Base-by-base conservation (phyloP, 139 green algal species). In the Deuterostichococcus epilithicus region DNA sequence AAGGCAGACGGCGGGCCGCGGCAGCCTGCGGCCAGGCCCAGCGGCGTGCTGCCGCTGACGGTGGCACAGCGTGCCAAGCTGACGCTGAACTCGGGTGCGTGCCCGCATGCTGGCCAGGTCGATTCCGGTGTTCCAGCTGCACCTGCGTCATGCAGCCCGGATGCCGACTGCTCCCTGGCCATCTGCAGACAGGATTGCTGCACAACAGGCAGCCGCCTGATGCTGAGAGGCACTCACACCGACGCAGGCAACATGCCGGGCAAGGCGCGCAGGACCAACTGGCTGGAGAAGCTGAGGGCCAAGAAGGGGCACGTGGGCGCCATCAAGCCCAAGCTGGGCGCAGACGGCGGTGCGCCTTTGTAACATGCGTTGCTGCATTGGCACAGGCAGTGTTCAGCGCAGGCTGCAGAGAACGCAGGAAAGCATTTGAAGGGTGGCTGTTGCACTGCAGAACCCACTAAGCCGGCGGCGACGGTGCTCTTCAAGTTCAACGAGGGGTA, bases 401-500 rank as follows among this genome's bases (percentile, higher is more conserved):
- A 52, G 42, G 10, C 42, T 8, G n/a, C n/a, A n/a, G n/a, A n/a
- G n/a, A n/a, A n/a, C n/a, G n/a, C n/a, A n/a, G n/a, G n/a, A n/a
- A n/a, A n/a, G n/a, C n/a, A n/a, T n/a, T 52, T 52, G 42, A 8
- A 52, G 13, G 10, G 42, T 52, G 42, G 10, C 42, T 52, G 42
- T 52, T 13, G 42, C 8, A n/a, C 18, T 63, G 52, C 52, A 63
- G 52, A 20, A 20, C 52, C 52, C 18, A 28, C 20, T 3, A 63
- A 47, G 47, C 39, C 72, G 25, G 73, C 36, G 60, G 36, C 60
- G 22, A 68, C 85, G 5, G 88, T 95, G 72, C 59, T 94, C 38
- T 98, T 94, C 81, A 90, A 89, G 30, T 97, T 92, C 83, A 89
- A 98, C 75, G 94, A 98, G 83, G 94, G 93, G 8, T 94, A 94